Conservation (phyloP, 2,329 filamentous ascomycete genomes). For the Xylariaceae sp. region DNA sequence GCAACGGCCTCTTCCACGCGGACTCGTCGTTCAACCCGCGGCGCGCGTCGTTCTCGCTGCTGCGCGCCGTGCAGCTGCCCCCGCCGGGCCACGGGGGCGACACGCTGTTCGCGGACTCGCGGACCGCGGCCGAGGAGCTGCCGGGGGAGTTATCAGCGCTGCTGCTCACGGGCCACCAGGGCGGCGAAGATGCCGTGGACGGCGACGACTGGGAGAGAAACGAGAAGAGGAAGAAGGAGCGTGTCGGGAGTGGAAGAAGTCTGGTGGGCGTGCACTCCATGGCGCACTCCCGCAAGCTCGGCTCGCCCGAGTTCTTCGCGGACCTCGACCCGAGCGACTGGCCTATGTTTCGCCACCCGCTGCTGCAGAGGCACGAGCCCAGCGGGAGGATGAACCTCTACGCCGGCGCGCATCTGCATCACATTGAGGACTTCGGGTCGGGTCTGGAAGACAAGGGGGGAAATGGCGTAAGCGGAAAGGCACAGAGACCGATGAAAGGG, state of each 20-base stretch:
- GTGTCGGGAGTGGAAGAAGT: too few species aligned
- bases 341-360: slow-evolving; percentile 52
- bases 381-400: slow-evolving; percentile 59
- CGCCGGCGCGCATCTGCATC: slow-evolving; percentile 58
- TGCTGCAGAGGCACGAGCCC: slow-evolving; percentile 58
- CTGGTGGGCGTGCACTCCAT: slow-evolving; percentile 58
- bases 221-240: slow-evolving; percentile 40
- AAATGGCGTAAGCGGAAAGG: too few species aligned
- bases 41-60: slow-evolving; percentile 57
- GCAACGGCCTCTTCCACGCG: slow-evolving; percentile 59
- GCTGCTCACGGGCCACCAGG: slow-evolving; percentile 39
- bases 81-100: slow-evolving; percentile 54
- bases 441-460: slow-evolving; percentile 33
- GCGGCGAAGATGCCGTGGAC: neutral
- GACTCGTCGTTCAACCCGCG: slow-evolving; percentile 63
- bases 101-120: slow-evolving; percentile 60
- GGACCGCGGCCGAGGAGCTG: slow-evolving; percentile 56
- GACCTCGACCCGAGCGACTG: slow-evolving; percentile 49
- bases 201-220: slow-evolving; percentile 20
- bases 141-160: slow-evolving; percentile 42
- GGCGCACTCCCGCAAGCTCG: slow-evolving; percentile 58
- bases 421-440: slow-evolving; percentile 54
- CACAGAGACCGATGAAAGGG: too few species aligned
- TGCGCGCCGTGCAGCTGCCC: slow-evolving; percentile 56
- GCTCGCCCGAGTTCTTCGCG: slow-evolving; percentile 54